Base-by-base conservation (phyloP, 805 yeast species). In the Torulaspora maleeae region DNA sequence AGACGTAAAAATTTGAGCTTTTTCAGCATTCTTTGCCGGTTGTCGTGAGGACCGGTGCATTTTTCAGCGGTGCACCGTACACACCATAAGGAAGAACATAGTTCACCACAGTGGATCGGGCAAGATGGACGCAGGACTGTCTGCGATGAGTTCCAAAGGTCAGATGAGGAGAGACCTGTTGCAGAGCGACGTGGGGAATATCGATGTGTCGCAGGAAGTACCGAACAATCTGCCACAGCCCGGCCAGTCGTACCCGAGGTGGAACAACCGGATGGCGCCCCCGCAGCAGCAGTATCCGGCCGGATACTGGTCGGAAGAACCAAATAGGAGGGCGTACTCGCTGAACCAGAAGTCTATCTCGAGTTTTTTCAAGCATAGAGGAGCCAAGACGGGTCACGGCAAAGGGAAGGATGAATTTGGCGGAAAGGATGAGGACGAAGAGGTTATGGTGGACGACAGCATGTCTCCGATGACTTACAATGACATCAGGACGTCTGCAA, bases 401-500 rank as follows among this genome's bases (percentile, higher is more conserved):
- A 49, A 40, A 20, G 36, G 41, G 9, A 48, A 45, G 29, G 63
- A 49, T 7, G 71, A 60, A 5, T 28, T 28, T 25, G 67, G 58
- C 27, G 68, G 61, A 13, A 67, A 60, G 15, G 71, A 67, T 20
- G 72, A 67, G 9, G 70, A 68, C 1, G 72, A 67, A 27, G 72
- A 66, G 13, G 55, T 64, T 0, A 47, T 60, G 15, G 37, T 67
- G 16, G 68, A 62, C 27, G 56, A 60, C 13, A 47, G 56, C 4
- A 65, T 68, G 15, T 71, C 68, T 2, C 61, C 68, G 6, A 61
- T 83, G 50, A 76, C 87, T 0, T 81, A 82, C 51, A 79, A 77
- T 50, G 90, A 85, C 55, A 68, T 86, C 8, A 68, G 79, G 19
- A 82, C 81, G 39, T 65, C 82, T 1, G 69, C 83, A 41, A 86